These are phyloP conservation scores for Pleurotus cornucopiae DNA, from an alignment of 768 basidiomycete genomes.

Conservation along the genomic window DNA sequence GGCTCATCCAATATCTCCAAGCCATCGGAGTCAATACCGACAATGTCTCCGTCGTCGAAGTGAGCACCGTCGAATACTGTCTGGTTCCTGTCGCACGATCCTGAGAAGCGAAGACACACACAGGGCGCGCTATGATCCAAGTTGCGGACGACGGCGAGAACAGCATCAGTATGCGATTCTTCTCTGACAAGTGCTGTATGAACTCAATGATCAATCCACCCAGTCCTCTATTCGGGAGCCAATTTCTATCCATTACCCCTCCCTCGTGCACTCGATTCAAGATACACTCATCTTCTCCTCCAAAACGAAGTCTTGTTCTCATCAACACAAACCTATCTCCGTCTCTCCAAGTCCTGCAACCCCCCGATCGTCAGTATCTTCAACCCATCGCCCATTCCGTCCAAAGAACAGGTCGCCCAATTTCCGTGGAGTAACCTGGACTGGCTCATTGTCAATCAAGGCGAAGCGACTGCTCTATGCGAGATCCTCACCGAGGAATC, in stretches of 20 bases:
- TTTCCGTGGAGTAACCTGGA: conserved; percentile 50
- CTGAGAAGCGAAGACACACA: conserved; percentile 33
- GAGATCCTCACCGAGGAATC: conserved; percentile 16
- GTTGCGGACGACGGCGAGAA: conserved; percentile 56
- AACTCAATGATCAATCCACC: background rate
- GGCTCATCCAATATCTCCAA: conserved; percentile 39
- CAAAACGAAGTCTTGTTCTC: conserved; percentile 54
- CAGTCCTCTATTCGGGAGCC: conserved; percentile 57
- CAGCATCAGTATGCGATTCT: conserved; percentile 45
- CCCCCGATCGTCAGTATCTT: conserved; percentile 24
- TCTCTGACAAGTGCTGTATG: background rate
- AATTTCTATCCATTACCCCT: conserved; percentile 35
- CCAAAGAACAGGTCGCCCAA: conserved; percentile 26
- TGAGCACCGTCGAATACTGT: conserved; percentile 15
- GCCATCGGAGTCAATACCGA: conserved; percentile 35
- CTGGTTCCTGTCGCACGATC: background rate
- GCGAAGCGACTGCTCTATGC: conserved; percentile 38
- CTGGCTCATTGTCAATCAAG: conserved; percentile 56
- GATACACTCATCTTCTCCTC: conserved; percentile 47
- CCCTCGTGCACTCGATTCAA: conserved; percentile 28
- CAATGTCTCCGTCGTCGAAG: conserved; percentile 35
- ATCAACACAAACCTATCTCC: conserved; percentile 35
- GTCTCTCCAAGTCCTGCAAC: conserved; percentile 13
- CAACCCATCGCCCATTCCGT: conserved; percentile 58
- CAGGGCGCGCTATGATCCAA: conserved; percentile 60